Base-by-base conservation (phyloP, 441 rosid species). In the Erodium trifolium region DNA sequence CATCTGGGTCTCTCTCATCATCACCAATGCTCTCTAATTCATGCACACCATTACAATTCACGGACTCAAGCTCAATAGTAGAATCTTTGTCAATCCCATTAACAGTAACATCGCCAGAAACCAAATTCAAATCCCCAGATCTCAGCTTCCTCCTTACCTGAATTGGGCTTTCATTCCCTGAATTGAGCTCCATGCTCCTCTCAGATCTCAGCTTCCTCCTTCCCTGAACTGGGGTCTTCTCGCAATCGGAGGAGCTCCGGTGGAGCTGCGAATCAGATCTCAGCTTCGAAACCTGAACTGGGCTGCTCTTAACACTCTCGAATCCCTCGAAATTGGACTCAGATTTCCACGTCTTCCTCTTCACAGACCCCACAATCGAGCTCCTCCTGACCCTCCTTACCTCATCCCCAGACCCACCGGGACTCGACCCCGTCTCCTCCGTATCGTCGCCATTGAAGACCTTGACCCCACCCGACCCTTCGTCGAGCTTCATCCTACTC, bases 151-250 rank as follows among this genome's bases (percentile, higher is more conserved):
- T 31, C 34, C 34, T 31, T 31, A 31, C 34, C 34, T 31, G 34
- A 31, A 31, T 31, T 31, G 34, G 34, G 34, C 34, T 31, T 53
- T 80, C 72, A 51, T 66, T 65, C 14, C 63, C 49, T 14, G 66
- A 18, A n/a, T 77, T 3, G 45, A 39, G 10, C 45, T 39, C 45
- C 45, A 5, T 39, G 45, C 45, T 39, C 8, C 45, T 39, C 45
- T 39, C 82, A 78, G 87, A 83, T 82, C 82, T 79, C 57, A 45
- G 27, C 69, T 75, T 79, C 34, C 34, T 31, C 34, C 34, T 31
- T 2, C 34, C 34, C 34, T 31, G 34, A 31, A 31, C 34, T 2
- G 84, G 80, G 73, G 75, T 73, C 69, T 69, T 71, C 78, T 68
- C 62, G 62, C 18, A 16, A 16, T 53, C 19, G 19, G 19, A 53